A percentile compares a stretch with the other conserved stretches of the same genome.
Conservation (phyloP, 257 asterid species). For the Linaria vulgaris region DNA sequence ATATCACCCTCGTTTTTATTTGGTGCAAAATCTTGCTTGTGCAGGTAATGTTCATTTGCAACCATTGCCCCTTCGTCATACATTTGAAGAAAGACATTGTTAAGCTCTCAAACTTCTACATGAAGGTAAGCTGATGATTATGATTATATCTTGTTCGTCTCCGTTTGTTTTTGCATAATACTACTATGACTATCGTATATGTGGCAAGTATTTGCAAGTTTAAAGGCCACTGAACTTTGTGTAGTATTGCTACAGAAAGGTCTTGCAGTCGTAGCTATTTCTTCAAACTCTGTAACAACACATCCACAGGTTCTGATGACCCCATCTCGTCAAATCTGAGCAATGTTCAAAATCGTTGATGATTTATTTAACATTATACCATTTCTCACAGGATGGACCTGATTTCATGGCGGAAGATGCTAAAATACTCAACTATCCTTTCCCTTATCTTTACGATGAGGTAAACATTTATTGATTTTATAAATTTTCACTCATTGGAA, state of each 20-base stretch:
- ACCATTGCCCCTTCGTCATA: conserved; percentile 84
- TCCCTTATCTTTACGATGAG: conserved; percentile 90
- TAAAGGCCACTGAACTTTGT: neutral
- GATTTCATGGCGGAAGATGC: conserved; percentile 88
- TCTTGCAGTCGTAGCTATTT: conserved; percentile 83
- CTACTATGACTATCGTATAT: neutral
- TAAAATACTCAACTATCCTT: conserved; percentile 61
- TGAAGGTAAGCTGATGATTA: conserved; percentile 52
- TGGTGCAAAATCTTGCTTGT: conserved; percentile 14
- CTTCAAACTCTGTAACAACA: conserved; percentile 74
- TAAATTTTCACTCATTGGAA: no score
- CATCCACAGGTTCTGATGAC: conserved; percentile 83
- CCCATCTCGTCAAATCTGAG: conserved; percentile 30
- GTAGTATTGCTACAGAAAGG: conserved; percentile 64
- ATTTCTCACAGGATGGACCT: conserved; percentile 81
- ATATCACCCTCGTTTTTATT: no score
- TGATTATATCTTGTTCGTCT: neutral
- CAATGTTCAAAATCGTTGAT: conserved; percentile 32
- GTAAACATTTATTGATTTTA: conserved; percentile 30
- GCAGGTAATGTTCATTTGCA: conserved; percentile 88
- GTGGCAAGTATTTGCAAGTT: conserved; percentile 14
- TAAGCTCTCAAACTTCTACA: conserved; percentile 77
- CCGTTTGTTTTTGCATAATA: conserved; percentile 21
- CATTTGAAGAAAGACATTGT: conserved; percentile 78
- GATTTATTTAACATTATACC: conserved; percentile 32